Evolutionary conservation across 1,139 yeast genomes (phyloP), one percentile per base, ranked within the genome.

Genomic region (Scheffersomyces stambukii): DNA sequence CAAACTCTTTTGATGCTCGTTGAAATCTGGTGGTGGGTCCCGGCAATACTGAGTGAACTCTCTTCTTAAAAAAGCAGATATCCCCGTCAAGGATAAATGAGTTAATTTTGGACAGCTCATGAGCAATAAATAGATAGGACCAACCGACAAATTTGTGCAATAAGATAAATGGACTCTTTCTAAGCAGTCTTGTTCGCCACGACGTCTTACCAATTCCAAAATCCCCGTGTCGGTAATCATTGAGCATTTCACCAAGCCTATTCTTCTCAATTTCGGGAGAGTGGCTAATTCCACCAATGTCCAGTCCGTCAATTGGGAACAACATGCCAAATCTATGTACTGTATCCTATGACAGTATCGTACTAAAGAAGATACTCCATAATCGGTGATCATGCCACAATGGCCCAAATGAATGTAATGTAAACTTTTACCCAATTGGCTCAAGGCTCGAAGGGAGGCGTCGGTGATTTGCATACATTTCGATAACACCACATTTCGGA

Each of bases 391-490:
- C 47, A 81, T 76, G 29, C 80, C 76, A 61, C 98, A 91, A 60
- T 91, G 98, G 15, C 97, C 97, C 41, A 91, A 70, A 59, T 91
- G 98, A 32, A 91, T 70, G 46, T 88, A 86, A 52, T 89, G 96
- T 43, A 91, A 65, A 46, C 81, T 81, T 48, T 85, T 77, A 6
- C 95, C 95, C 35, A 89, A 64, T 27, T 68, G 71, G 8, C 93
- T 69, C 41, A 88, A 66, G 13, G 88, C 80, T 35, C 79, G 67
- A 24, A 91, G 64, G 2, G 94, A 78, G 1, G 81, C 73, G 62
- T 91, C 97, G 1, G 96, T 86, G 17, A 91, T 77, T 50, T 81
- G 81, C 54, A 79, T 68, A 60, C 98, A 91, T 55, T 91, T 91
- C 5, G 95, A 89, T 36, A 91, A 66, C 8, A 85, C 91, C 24